These are phyloP conservation scores for Linum lewisii DNA, from an alignment of 345 rosid genomes.

Conservation along the genomic window DNA sequence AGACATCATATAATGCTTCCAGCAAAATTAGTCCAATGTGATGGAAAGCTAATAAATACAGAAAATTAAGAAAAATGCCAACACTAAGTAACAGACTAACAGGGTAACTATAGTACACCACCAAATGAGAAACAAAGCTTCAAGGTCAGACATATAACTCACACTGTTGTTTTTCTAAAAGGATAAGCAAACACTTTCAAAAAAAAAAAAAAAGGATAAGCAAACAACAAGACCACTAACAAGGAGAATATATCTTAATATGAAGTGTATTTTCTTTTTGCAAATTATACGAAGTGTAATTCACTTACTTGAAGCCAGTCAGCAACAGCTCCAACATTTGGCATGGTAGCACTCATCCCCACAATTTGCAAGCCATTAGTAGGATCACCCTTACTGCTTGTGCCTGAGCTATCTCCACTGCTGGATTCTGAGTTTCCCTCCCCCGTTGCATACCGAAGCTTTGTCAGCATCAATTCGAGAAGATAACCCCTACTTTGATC, in stretches of 20 bases:
- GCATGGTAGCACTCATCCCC: constrained; percentile 99
- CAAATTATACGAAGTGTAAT: neutral
- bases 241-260: neutral
- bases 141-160: neutral
- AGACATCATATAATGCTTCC: neutral
- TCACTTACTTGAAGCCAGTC: constrained; percentile 92
- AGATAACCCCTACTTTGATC: constrained; percentile 96
- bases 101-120: neutral
- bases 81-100: no score
- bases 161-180: no score
- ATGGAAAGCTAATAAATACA: neutral
- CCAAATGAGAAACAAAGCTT: neutral
- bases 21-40: neutral
- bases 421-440: constrained; percentile 72
- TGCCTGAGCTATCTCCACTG: constrained; percentile 82
- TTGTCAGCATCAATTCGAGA: constrained; percentile 86
- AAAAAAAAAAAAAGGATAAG: no score
- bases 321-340: constrained; percentile 94
- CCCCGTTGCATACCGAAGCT: constrained; percentile 95
- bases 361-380: constrained; percentile 86
- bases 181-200: no score
- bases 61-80: neutral
- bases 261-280: no score
- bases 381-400: constrained; percentile 73
- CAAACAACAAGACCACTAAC: neutral